These are phyloP conservation scores for Leishmania lainsoni DNA, from an alignment of 208 protist species.

Conservation along the genomic window DNA sequence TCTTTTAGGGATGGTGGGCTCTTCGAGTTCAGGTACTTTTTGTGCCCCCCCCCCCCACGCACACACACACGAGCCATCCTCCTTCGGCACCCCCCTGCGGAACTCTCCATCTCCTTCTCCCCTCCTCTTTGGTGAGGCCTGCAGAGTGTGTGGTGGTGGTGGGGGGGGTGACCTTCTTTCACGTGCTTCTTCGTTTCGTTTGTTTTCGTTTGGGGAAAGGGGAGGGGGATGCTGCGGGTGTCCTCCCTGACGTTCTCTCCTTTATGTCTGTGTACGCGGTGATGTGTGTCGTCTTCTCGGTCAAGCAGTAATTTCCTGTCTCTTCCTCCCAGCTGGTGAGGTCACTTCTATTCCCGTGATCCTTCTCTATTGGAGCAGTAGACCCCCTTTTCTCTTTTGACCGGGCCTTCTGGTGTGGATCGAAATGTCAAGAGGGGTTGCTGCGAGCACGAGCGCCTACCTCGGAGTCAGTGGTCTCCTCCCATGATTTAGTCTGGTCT, in stretches of 20 bases:
- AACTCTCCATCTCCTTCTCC: too few relatives aligned
- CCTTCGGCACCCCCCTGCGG: too few relatives aligned
- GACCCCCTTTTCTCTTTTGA: neutral
- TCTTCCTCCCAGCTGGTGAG: neutral
- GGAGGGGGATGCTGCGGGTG: too few relatives aligned
- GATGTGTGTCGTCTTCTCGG: too few relatives aligned
- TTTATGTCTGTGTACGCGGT: neutral
- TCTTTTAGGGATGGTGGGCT: neutral
- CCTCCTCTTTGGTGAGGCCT: too few relatives aligned
- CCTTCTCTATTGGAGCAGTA: neutral
- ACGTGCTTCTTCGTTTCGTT: neutral
- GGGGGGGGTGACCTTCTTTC: too few relatives aligned
- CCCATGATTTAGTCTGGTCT: neutral
- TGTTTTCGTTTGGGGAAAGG: neutral
- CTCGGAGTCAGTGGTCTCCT: neutral
- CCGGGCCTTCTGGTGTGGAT: neutral
- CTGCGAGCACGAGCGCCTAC: neutral
- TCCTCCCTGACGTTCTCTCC: neutral
- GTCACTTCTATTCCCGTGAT: neutral
- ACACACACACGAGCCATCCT: too few relatives aligned
- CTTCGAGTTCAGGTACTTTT: too few relatives aligned
- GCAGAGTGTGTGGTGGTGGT: too few relatives aligned
- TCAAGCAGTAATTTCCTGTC: too few relatives aligned
- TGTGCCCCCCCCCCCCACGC: too few relatives aligned
- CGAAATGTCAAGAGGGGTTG: neutral